Evolutionary conservation across 164 flowering plant genomes (phyloP), one percentile per base, ranked within the genome.

Genomic region (Dillenia suffruticosa): DNA sequence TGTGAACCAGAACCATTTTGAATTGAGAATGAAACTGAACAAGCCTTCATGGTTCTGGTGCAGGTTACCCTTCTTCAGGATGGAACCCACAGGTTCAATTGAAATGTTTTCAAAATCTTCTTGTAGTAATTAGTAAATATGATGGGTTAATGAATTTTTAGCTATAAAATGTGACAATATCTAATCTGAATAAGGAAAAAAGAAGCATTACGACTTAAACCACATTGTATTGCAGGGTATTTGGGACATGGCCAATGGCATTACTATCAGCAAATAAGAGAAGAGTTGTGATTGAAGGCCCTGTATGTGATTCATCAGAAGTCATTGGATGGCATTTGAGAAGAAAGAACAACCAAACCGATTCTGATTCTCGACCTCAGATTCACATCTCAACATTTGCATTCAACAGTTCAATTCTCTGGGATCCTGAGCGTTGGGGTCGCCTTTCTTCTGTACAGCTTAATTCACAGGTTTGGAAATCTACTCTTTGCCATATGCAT

Each of bases 351-450:
- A 77, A 76, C 51, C 57, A 68, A 45, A 66, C 70, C 13, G 71
- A 72, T 15, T 40, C 66, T 1, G 65, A 22, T 17, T 70, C 84
- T 56, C 73, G 24, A 22, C 70, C 84, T 56, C 73, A 77, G 0
- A 65, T 85, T 57, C 86, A 81, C 47, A 77, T 83, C 58, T 86
- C 97, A 14, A 78, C 81, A 44, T 85, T 94, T 64, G 96, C 82
- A 9, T 94, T 91, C 74, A 94, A 94, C 66, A 89, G 94, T 46
- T 88, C 96, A 0, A 79, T 94, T 26, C 85, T 94, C n/a, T 94
- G 97, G 98, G 98, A 94, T 53, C 98, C 98, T 9, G 94, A 91
- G 70, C 69, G 96, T 76, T 91, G 97, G 99, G 97, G 96, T 26
- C 87, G 96, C 16, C 69, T 84, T 56, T 77, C 97, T 2, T 80